Percentiles rank a stretch among this genome's conserved stretches.
Evolutionary conservation across 2,329 filamentous ascomycete species (phyloP).

Genomic region (Fusarium mangiferae): DNA sequence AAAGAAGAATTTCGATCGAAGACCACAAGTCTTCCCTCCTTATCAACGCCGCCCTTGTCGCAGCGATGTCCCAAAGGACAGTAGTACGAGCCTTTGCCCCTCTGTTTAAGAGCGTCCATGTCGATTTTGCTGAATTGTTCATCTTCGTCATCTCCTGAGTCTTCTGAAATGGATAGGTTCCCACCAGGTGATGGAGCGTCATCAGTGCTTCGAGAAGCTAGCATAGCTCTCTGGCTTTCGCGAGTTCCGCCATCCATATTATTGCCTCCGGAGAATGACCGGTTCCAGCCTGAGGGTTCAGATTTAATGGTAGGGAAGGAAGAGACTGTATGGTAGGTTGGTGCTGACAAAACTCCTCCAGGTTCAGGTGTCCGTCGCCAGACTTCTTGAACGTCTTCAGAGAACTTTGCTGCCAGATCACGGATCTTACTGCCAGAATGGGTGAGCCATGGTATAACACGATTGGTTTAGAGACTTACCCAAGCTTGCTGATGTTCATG

Average conservation of each 20-base stretch:
- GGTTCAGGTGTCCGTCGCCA: conserved; percentile 42
- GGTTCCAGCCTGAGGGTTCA: conserved; percentile 30
- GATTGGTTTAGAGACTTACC: conserved; percentile 42
- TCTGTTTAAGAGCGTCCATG: conserved; percentile 53
- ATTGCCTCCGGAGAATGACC: conserved; percentile 20
- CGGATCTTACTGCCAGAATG: conserved; percentile 46
- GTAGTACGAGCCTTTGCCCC: conserved; percentile 53
- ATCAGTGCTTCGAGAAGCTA: conserved; percentile 34
- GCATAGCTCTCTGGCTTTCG: conserved; percentile 38
- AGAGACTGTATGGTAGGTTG: conserved; percentile 36
- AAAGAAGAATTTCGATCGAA: conserved; percentile 57
- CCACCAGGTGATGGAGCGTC: conserved; percentile 23
- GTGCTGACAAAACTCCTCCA: conserved; percentile 13
- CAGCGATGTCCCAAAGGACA: conserved; percentile 51
- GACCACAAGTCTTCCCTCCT: conserved; percentile 50
- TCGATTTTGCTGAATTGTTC: conserved; percentile 51
- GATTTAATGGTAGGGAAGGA: conserved; percentile 41
- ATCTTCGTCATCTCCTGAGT: conserved; percentile 48
- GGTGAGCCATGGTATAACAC: conserved; percentile 22
- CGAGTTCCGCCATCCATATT: conserved; percentile 38
- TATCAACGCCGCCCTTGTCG: conserved; percentile 55
- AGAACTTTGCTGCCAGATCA: conserved; percentile 49
- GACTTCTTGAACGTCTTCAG: conserved; percentile 47
- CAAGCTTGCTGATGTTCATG: conserved; percentile 47
- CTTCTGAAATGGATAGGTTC: conserved; percentile 46